Evolutionary conservation across 2,329 filamentous ascomycete genomes (phyloP), one percentile per base, ranked within the genome.

Genomic region (Arachnopeziza araneosa): DNA sequence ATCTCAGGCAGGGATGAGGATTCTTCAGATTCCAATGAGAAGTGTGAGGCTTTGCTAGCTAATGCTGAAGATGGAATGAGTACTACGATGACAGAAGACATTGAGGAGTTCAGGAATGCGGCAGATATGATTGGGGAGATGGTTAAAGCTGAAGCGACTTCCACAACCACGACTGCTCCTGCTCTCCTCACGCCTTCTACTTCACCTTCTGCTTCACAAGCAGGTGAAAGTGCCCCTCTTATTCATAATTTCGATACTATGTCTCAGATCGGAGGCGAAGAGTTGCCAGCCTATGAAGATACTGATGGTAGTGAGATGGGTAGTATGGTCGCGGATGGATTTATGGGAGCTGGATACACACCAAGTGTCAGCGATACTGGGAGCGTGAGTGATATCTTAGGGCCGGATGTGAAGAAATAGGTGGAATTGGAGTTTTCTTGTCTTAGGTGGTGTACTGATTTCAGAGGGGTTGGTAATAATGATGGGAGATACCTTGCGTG

Each of bases 221-320:
- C 24, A 2, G 26, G 23, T 4, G 52, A 54, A n/a, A 30, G 14
- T 10, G 52, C 23, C 3, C 52, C 62, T 1, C 23, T 60, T 26
- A 56, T 55, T 17, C 55, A 60, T 52, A 44, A 44, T 19, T 44
- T 44, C 36, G 36, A 44, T 17, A 44, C 36, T 19, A 44, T 44
- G 36, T 44, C 36, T 44, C 36, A 44, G 36, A 44, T 44, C 17
- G 36, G 36, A 6, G 63, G 59, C 6, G 67, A 68, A 48, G 64
- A 69, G 26, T 51, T 69, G 9, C 68, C 67, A n/a, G 67, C 67
- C 5, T 68, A 70, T 54, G 68, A 67, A 44, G 64, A 69, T 60
- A 61, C 63, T 36, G 66, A 69, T 58, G 63, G 63, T 12, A 66
- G 64, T 51, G 68, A 70, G 3, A 52, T 56, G 26, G 53, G 63